phyloP scores from a whole-genome alignment of 805 yeast genomes.

The Blastobotrys robertii region DNA sequence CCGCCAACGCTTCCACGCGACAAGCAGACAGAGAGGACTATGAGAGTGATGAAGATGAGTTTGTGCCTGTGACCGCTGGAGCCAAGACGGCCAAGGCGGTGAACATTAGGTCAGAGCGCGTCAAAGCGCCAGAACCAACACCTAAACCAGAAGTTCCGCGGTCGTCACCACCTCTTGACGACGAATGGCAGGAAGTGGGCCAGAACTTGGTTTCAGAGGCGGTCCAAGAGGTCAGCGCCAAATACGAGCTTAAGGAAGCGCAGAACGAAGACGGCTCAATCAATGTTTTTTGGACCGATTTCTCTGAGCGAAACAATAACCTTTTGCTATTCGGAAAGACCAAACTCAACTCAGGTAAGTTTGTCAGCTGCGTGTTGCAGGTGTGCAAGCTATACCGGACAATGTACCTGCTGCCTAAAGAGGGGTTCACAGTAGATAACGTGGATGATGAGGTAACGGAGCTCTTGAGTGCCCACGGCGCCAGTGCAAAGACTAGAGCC shows the following conservation, averaged over 20 bases:
- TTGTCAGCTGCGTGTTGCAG: slow-evolving; percentile 70
- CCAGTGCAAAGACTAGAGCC: slow-evolving; percentile 61
- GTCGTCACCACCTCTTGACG: background rate
- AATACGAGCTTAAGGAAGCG: slow-evolving; percentile 15
- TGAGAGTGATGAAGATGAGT: slow-evolving; percentile 39
- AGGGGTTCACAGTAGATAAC: slow-evolving; percentile 38
- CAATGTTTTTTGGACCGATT: slow-evolving; percentile 86
- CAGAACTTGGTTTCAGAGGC: background rate
- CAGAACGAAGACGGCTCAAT: slow-evolving; percentile 45
- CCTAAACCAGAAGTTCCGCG: background rate
- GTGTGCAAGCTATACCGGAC: slow-evolving; percentile 61
- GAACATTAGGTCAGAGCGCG: background rate
- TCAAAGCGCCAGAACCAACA: background rate
- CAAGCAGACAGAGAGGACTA: slow-evolving; percentile 29
- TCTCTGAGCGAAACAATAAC: slow-evolving; percentile 61
- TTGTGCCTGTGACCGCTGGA: background rate
- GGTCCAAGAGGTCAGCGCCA: slow-evolving; percentile 1
- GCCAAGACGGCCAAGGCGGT: background rate
- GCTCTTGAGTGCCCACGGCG: slow-evolving; percentile 50
- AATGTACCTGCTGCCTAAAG: slow-evolving; percentile 61
- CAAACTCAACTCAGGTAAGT: slow-evolving; percentile 40
- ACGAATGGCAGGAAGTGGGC: background rate
- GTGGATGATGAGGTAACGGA: slow-evolving; percentile 71
- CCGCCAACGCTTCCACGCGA: slow-evolving; percentile 11
- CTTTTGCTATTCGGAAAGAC: slow-evolving; percentile 77